Conservation (phyloP, 179 eudicot species). For the Silene noctiflora region DNA sequence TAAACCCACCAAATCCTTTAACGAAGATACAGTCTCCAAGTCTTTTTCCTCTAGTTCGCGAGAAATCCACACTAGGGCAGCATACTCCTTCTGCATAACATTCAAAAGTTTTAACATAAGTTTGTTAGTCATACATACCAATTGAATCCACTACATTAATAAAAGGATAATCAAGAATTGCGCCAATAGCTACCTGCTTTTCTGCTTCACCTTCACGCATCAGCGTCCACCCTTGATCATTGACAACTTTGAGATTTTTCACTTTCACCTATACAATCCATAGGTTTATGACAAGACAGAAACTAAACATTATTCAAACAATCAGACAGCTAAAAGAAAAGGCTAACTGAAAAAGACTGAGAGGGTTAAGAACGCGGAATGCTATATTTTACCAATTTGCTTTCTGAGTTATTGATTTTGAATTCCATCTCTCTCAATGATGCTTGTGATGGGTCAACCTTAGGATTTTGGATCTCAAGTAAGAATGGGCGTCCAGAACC, state of each 20-base stretch:
- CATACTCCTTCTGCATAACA: constrained; percentile 80
- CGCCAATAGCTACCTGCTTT: constrained; percentile 61
- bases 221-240: constrained; percentile 72
- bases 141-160: neutral
- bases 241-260: constrained; percentile 71
- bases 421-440: constrained; percentile 58
- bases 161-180: constrained; percentile 10
- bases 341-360: neutral
- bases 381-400: constrained; percentile 49
- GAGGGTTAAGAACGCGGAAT: neutral
- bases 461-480: constrained; percentile 88
- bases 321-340: no score
- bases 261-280: constrained; percentile 59
- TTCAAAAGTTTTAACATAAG: neutral
- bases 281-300: neutral
- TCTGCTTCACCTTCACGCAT: constrained; percentile 99
- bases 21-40: constrained; percentile 54
- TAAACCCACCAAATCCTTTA: constrained; percentile 69
- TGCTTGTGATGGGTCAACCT: constrained; percentile 53
- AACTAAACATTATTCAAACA: no score
- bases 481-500: constrained; percentile 97
- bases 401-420: constrained; percentile 62
- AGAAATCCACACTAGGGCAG: constrained; percentile 93
- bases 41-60: constrained; percentile 72
- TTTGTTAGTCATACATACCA: constrained; percentile 17